phyloP scores from a whole-genome alignment of 208 protist genomes.

The Angomonas ambiguus region DNA sequence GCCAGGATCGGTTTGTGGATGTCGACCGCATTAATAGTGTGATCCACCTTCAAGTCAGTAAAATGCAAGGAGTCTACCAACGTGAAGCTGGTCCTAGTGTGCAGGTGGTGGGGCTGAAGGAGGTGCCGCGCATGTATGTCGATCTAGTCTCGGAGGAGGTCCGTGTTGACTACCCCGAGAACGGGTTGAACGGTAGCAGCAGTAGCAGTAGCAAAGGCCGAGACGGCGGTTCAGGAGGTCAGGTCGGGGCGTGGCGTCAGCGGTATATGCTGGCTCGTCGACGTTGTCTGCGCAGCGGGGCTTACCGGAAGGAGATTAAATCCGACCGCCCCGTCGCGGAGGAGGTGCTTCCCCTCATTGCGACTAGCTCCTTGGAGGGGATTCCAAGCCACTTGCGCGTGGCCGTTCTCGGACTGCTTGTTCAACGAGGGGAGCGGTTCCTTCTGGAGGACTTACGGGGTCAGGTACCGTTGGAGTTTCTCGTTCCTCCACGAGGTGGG shows the following conservation, averaged over 20 bases:
- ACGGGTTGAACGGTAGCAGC: not conserved
- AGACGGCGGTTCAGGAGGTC: not conserved
- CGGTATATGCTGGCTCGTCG: slow-evolving; percentile 74
- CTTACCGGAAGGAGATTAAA: slow-evolving; percentile 56
- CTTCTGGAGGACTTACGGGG: slow-evolving; percentile 74
- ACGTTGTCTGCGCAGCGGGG: slow-evolving; percentile 71
- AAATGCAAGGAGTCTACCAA: slow-evolving; percentile 31
- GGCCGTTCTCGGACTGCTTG: slow-evolving; percentile 75
- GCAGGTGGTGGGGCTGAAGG: slow-evolving; percentile 35
- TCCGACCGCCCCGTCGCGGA: slow-evolving; percentile 13
- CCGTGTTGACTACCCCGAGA: slow-evolving; percentile 10
- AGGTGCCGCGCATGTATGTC: slow-evolving; percentile 53
- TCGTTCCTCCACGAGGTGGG: slow-evolving; percentile 17
- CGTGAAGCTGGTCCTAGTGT: slow-evolving; percentile 21
- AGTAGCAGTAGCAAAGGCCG: not conserved
- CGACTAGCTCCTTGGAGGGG: slow-evolving; percentile 74
- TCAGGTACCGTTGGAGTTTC: slow-evolving; percentile 38
- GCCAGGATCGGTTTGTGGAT: slow-evolving; percentile 53
- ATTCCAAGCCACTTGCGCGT: slow-evolving; percentile 44
- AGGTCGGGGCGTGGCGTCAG: slow-evolving; percentile 44
- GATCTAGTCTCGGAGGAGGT: slow-evolving; percentile 68
- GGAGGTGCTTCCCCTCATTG: slow-evolving; percentile 53
- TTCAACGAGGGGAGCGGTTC: slow-evolving; percentile 31
- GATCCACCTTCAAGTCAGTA: slow-evolving; percentile 48
- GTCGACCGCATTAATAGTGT: slow-evolving; percentile 42